Evolutionary conservation across 371 early-diverging fungal species (phyloP), one percentile per base, ranked within the genome.

Genomic region (Mycotypha africana): DNA sequence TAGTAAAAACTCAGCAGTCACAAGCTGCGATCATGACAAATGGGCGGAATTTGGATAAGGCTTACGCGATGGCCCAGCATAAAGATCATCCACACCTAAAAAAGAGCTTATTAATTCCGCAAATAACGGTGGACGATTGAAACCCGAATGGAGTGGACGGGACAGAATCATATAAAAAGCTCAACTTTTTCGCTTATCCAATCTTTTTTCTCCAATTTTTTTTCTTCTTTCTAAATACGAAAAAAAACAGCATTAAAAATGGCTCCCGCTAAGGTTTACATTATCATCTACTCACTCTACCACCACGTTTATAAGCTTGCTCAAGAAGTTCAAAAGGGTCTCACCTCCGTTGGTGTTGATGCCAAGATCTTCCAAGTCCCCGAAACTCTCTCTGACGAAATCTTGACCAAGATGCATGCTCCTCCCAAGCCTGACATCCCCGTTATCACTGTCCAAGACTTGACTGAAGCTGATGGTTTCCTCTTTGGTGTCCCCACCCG

Each of bases 401-500:
- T 87, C 37, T 68, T 87, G 11, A 70, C 61, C 38, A 82, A 82
- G 62, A 85, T 90, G 85, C 71, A 85, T 45, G 88, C 88, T 17
- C 67, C 81, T 35, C 48, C 74, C 16, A 80, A 77, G 53, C 70
- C 70, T 37, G 63, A 76, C 47, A 57, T 85, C 15, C 88, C 92
- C 7, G 65, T 78, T 38, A 74, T 86, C 45, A 60, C 74, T 11
- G 60, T 79, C 19, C 73, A 70, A 16, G 67, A 83, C 15, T 58
- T 91, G 10, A 59, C 51, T 9, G 74, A 85, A 38, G 82, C 85
- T 25, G 93, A 93, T 58, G 93, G 86, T 16, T 60, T 86, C 60
- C 51, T 92, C 31, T 85, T 89, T 54, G 92, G 92, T 31, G 67
- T 92, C 47, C 85, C 86, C 26, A 85, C 88, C 35, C 71, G 85